phyloP scores from a whole-genome alignment of 257 asterid genomes.

The Petunia axillaris region DNA sequence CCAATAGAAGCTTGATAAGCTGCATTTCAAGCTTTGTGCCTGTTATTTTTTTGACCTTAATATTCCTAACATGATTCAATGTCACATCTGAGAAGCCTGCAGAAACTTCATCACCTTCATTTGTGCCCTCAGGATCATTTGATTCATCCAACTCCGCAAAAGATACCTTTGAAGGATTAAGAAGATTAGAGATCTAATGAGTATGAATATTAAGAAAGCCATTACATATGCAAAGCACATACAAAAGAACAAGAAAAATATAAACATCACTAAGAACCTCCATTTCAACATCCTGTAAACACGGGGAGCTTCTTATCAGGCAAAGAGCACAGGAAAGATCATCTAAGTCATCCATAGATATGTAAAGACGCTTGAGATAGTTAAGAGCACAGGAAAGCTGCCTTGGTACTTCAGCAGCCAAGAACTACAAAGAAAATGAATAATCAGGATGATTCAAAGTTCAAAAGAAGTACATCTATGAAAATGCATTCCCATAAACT shows the following conservation, averaged over 20 bases:
- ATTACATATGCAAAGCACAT: neutral
- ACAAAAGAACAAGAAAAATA: neutral
- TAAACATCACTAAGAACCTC: neutral
- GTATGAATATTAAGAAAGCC: neutral
- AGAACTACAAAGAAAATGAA: neutral
- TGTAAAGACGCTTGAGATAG: slow-evolving; percentile 2
- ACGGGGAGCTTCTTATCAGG: slow-evolving; percentile 20
- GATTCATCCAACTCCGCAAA: neutral
- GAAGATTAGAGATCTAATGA: neutral
- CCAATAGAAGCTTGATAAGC: slow-evolving; percentile 12
- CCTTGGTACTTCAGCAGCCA: slow-evolving; percentile 8
- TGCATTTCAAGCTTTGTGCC: neutral
- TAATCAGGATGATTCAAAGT: neutral
- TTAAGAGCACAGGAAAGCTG: neutral
- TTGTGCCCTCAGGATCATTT: too few relatives aligned
- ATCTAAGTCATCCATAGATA: neutral
- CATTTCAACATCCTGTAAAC: neutral
- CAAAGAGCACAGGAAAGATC: slow-evolving; percentile 18
- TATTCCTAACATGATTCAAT: neutral
- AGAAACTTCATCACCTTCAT: neutral
- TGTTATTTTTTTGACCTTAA: neutral
- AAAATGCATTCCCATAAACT: neutral
- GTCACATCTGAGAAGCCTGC: neutral
- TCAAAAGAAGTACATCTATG: neutral
- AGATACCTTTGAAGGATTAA: neutral